Conservation (phyloP, 2,329 filamentous ascomycete species). For the Clonostachys solani region DNA sequence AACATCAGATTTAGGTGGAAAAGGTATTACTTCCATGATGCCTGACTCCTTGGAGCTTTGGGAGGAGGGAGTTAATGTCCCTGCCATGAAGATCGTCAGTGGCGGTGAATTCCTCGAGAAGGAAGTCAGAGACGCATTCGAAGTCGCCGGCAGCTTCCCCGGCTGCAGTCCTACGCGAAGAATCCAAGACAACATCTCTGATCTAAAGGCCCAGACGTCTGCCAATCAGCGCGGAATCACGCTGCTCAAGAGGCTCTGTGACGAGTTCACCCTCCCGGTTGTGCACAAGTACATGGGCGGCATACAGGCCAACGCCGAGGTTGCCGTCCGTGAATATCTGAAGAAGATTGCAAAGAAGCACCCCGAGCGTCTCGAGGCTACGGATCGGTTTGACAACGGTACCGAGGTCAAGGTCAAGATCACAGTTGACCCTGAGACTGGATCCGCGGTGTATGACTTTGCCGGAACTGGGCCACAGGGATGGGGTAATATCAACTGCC, state of each 20-base stretch:
- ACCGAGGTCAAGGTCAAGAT: slow-evolving; percentile 24
- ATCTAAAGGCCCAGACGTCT: slow-evolving; percentile 36
- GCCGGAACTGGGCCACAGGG: slow-evolving; percentile 24
- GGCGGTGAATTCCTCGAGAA: slow-evolving; percentile 26
- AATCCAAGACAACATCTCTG: slow-evolving; percentile 34
- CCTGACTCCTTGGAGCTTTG: slow-evolving; percentile 33
- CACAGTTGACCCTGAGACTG: slow-evolving; percentile 18
- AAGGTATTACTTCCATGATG: slow-evolving; percentile 32
- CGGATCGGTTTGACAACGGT: slow-evolving; percentile 30
- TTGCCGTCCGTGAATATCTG: slow-evolving; percentile 22
- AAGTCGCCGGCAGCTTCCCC: slow-evolving; percentile 24
- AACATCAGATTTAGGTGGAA: slow-evolving; percentile 14
- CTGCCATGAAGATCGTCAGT: slow-evolving; percentile 29
- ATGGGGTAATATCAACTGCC: slow-evolving; percentile 28
- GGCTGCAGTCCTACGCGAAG: slow-evolving; percentile 29
- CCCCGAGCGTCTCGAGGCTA: slow-evolving; percentile 12
- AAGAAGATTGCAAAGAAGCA: slow-evolving; percentile 38
- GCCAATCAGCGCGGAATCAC: slow-evolving; percentile 33
- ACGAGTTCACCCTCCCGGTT: slow-evolving; percentile 20
- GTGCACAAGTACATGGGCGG: slow-evolving; percentile 30
- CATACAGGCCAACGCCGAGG: slow-evolving; percentile 29
- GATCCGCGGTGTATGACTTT: slow-evolving; percentile 29
- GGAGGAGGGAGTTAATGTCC: slow-evolving; percentile 36
- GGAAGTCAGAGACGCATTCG: slow-evolving; percentile 19
- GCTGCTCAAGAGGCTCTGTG: slow-evolving; percentile 23